phyloP scores from a whole-genome alignment of 352 stramenopile species.

The Phytophthora syringae region DNA sequence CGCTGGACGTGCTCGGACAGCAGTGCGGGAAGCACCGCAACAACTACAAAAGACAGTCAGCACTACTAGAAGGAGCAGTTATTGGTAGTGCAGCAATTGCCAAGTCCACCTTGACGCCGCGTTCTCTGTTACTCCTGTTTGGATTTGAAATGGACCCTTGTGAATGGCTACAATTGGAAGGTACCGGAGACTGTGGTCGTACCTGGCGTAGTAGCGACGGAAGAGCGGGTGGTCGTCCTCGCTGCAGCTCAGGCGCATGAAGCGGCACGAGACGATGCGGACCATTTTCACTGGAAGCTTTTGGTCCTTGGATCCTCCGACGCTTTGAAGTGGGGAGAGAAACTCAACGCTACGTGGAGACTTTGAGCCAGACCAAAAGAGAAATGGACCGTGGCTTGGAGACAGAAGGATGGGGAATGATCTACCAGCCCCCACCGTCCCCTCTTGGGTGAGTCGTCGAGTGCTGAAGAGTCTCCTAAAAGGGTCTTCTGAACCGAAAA shows the following conservation, averaged over 20 bases:
- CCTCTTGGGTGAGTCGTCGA: too few relatives aligned
- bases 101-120: constrained; percentile 28
- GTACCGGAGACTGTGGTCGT: neutral
- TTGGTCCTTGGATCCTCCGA: neutral
- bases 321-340: too few relatives aligned
- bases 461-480: too few relatives aligned
- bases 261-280: too few relatives aligned
- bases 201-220: constrained; percentile 35
- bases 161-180: too few relatives aligned
- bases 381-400: neutral
- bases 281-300: neutral
- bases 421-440: too few relatives aligned
- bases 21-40: too few relatives aligned
- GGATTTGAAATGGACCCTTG: too few relatives aligned
- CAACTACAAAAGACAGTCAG: too few relatives aligned
- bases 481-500: neutral
- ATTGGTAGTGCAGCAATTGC: constrained; percentile 47
- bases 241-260: constrained; percentile 30
- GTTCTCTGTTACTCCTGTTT: constrained; percentile 38
- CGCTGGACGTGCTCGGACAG: constrained; percentile 43
- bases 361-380: too few relatives aligned
- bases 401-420: too few relatives aligned
- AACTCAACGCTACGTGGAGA: neutral
- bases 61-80: too few relatives aligned
- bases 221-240: constrained; percentile 40